Percentiles rank a stretch among this genome's conserved stretches.
Conservation (phyloP, 2,329 filamentous ascomycete species). For the Colletotrichum tamarilloi region DNA sequence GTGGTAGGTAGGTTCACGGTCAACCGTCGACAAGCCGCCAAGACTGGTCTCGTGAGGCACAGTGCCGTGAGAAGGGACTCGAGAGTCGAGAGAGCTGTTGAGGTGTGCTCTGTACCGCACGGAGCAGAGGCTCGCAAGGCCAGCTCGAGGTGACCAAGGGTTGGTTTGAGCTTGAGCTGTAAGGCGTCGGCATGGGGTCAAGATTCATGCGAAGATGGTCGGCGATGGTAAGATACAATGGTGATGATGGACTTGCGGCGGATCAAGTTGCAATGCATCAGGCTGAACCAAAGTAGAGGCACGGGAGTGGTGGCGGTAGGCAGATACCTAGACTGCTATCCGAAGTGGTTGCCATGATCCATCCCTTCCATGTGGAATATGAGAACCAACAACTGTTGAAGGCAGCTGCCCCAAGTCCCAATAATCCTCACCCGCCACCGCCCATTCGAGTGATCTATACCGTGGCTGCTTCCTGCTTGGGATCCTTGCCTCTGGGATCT, state of each 20-base stretch:
- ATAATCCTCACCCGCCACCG: neutral
- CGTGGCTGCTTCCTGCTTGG: neutral
- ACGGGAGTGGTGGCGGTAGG: neutral
- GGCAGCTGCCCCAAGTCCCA: neutral
- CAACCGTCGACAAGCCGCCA: neutral
- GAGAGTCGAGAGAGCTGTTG: neutral
- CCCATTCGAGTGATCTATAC: neutral
- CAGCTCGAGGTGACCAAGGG: neutral
- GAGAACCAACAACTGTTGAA: neutral
- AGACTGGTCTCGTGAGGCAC: neutral
- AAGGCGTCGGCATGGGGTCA: neutral
- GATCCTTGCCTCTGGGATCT: neutral
- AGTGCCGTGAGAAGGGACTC: neutral
- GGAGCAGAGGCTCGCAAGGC: constrained; percentile 27
- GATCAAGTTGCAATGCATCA: constrained; percentile 4
- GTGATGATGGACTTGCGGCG: neutral
- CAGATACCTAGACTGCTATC: no score
- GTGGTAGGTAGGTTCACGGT: neutral
- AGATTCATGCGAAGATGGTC: constrained; percentile 6
- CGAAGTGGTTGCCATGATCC: no score
- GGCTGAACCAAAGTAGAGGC: neutral
- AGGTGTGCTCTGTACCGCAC: constrained; percentile 1
- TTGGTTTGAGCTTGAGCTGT: constrained; percentile 11
- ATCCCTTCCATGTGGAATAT: neutral
- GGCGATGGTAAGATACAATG: neutral